Conservation (phyloP, 129 eudicot species). For the Tagetes patula region DNA sequence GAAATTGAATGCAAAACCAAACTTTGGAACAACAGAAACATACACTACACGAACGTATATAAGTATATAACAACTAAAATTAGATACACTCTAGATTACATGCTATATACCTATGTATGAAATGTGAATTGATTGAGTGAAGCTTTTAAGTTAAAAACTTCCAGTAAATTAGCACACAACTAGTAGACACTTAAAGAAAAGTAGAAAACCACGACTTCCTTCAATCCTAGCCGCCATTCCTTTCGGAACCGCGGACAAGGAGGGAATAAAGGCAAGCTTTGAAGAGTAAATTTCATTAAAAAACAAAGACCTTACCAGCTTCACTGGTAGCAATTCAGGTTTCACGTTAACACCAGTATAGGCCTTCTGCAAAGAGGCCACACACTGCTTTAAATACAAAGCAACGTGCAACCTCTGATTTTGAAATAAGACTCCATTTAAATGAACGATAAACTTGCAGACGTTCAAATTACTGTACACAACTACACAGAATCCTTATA, state of each 20-base stretch:
- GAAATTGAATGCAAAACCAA: not conserved
- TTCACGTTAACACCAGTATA: no score
- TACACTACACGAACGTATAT: not conserved
- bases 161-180: no score
- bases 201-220: not conserved
- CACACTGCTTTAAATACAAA: not conserved
- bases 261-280: not conserved
- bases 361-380: not conserved
- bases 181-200: not conserved
- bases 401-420: not conserved
- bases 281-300: not conserved
- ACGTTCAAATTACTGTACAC: not conserved
- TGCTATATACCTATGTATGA: not conserved
- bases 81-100: not conserved
- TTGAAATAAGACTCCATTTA: not conserved
- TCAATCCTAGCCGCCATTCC: no score
- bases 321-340: not conserved
- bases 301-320: constrained; percentile 14
- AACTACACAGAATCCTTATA: not conserved
- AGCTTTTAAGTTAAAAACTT: not conserved
- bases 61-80: not conserved
- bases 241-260: no score
- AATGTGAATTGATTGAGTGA: not conserved
- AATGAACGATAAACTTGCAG: not conserved
- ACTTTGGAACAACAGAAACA: not conserved